Evolutionary conservation across 129 eudicot genomes (phyloP), one percentile per base, ranked within the genome.

Genomic region (Flaveria ramosissima): DNA sequence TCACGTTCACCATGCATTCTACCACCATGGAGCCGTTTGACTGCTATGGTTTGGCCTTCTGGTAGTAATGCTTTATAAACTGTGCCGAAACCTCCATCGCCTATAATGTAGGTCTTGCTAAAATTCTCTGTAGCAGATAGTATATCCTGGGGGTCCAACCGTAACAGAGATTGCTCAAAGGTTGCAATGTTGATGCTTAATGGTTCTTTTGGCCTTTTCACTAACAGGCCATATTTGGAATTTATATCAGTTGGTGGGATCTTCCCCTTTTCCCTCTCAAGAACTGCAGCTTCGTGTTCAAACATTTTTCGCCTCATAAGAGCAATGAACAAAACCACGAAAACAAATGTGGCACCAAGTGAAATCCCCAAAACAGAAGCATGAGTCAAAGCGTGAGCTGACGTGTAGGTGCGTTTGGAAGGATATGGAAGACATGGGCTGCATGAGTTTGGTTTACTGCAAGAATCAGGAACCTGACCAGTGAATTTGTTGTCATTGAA

Each of bases 11-110:
- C 98, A 23, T 93, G 91, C 78, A 77, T 32, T 70, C 84, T 93
- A 21, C 92, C 90, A 32, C 98, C 93, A 42, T 90, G 86, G 17
- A 93, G 90, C 76, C 98, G 82, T 75, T 93, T 93, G 83, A 93
- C 97, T 17, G 98, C 98, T 45, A 93, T 75, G 4, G 79, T 82
- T 71, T 71, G 81, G 12, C 98, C 97, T 42, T 84, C 85, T 19
- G 97, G 90, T 46, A 91, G 80, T 11, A 89, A 69, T 19, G 98
- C 98, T 83, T 72, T 89, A 63, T 91, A 93, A 23, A 93, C 98
- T 0, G 98, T 93, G 7, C 98, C 97, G 53, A 82, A 93, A 48
- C 98, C 98, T 14, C 97, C 98, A 66, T 91, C 98, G 0, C 98
- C 98, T n/a, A 93, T 91, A 13, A 93, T 86, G 74, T 89, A 91